Evolutionary conservation across 345 rosid genomes (phyloP), one percentile per base, ranked within the genome.

Genomic region (Heritiera fomes): DNA sequence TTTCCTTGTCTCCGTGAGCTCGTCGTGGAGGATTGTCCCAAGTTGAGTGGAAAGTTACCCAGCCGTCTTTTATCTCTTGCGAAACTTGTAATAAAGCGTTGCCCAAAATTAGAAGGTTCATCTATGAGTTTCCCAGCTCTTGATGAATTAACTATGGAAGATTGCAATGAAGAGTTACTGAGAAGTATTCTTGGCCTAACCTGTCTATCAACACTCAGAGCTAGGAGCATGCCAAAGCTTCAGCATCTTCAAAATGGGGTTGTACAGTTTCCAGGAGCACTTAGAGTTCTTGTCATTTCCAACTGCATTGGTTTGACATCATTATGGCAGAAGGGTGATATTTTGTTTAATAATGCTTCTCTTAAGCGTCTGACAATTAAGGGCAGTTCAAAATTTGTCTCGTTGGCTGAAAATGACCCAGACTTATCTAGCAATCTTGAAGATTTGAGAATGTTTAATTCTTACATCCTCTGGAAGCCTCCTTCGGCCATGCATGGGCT

Each of bases 1-100:
- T 86, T 84, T 49, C 83, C 79, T 49, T n/a, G 47, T 20, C 88
- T 86, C 6, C 50, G 14, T 0, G 73, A 79, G 77, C 85, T 86
- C 17, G 0, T 13, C 23, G 49, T 86, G 23, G 63, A 23, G 38
- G 2, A 58, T 20, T 84, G 87, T 58, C 84, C 82, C 23, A 77
- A 77, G 23, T 61, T 83, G 68, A 56, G 0, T 11, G 52, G 63
- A 20, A 59, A 3, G 65, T 43, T 81, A 38, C 85, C 88, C 18
- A 13, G 28, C n/a, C 60, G 55, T 34, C 78, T 86, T 58, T 78
- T 61, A 53, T 71, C 80, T 11, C 71, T 77, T 1, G 28, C 30
- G n/a, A 53, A 9, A 55, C 79, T 85, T 45, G 56, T 18, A 9
- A 73, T 85, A 28, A 20, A 14, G 18, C 75, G 15, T 17, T 78